A percentile compares a stretch with the other conserved stretches of the same genome.
phyloP scores from a whole-genome alignment of 306 rosid species.

The Pyrus bretschneideri region DNA sequence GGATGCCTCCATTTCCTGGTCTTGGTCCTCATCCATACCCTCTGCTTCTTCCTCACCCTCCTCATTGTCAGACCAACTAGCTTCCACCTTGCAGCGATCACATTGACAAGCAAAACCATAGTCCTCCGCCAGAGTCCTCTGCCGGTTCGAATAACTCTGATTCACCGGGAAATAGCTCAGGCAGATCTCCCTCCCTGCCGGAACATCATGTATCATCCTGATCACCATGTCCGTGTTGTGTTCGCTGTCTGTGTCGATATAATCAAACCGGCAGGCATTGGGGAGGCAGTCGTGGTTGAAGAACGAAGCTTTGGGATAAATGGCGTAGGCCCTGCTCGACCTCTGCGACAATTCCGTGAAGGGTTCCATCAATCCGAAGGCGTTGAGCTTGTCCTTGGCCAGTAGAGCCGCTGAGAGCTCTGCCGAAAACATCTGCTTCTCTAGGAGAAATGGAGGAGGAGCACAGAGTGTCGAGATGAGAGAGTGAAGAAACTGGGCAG shows the following conservation, averaged over 20 bases:
- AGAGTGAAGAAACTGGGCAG: conserved; percentile 43
- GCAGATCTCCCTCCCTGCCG: conserved; percentile 77
- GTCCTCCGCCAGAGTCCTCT: conserved; percentile 64
- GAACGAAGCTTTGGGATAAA: conserved; percentile 59
- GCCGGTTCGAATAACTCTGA: conserved; percentile 45
- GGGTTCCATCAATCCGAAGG: conserved; percentile 75
- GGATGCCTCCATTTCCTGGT: conserved; percentile 14
- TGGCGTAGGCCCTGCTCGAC: conserved; percentile 63
- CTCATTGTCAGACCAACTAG: conserved; percentile 63
- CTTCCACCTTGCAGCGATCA: conserved; percentile 72
- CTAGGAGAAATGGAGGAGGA: conserved; percentile 18
- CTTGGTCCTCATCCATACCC: conserved; percentile 22
- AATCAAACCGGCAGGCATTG: conserved; percentile 86
- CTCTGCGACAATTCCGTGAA: conserved; percentile 28
- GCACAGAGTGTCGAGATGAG: conserved; percentile 30
- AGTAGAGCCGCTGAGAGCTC: conserved; percentile 50
- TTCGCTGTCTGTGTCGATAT: conserved; percentile 35
- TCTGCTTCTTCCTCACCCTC: conserved; percentile 33
- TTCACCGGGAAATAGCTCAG: conserved; percentile 82
- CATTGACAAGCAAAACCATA: conserved; percentile 70
- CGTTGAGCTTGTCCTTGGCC: conserved; percentile 65
- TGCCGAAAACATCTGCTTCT: conserved; percentile 21
- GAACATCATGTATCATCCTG: conserved; percentile 75
- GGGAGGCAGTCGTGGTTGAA: conserved; percentile 91
- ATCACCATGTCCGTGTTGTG: conserved; percentile 51